Evolutionary conservation across 1,284 basidiomycete genomes (phyloP).

Genomic region (Salmacisia buchloeana): DNA sequence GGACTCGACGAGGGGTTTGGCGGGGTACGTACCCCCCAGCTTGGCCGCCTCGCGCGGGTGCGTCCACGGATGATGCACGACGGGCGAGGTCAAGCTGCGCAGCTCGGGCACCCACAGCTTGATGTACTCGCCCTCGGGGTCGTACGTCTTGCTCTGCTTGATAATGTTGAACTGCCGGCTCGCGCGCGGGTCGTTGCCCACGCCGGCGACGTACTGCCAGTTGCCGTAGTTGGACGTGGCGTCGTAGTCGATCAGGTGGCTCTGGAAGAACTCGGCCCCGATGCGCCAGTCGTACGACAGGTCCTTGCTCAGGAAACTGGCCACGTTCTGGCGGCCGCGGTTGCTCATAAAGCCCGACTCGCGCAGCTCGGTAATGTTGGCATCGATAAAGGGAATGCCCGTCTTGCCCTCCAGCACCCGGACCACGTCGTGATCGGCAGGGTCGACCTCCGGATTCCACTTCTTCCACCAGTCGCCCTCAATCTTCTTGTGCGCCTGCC

Average conservation of each 20-base stretch:
- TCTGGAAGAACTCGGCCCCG: slow-evolving; percentile 58
- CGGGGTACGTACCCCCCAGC: slow-evolving; percentile 39
- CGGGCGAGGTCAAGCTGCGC: slow-evolving; percentile 46
- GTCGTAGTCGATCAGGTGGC: slow-evolving; percentile 49
- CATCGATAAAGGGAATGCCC: slow-evolving; percentile 59
- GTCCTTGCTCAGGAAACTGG: slow-evolving; percentile 58
- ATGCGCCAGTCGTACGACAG: slow-evolving; percentile 56
- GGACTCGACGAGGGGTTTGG: slow-evolving; percentile 31
- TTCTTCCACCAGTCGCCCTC: slow-evolving; percentile 42
- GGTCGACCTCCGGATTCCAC: slow-evolving; percentile 33
- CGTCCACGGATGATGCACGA: slow-evolving; percentile 46
- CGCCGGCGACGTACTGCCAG: slow-evolving; percentile 54
- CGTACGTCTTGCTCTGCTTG: slow-evolving; percentile 59
- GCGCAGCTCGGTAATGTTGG: slow-evolving; percentile 57
- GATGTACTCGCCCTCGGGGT: slow-evolving; percentile 56
- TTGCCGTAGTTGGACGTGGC: slow-evolving; percentile 45
- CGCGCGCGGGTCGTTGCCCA: slow-evolving; percentile 59
- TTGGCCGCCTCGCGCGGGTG: slow-evolving; percentile 37
- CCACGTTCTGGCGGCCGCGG: slow-evolving; percentile 59
- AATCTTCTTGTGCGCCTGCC: slow-evolving; percentile 51
- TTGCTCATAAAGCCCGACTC: slow-evolving; percentile 52
- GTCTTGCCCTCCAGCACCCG: slow-evolving; percentile 56
- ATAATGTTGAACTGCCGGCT: slow-evolving; percentile 59
- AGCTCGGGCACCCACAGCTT: slow-evolving; percentile 56
- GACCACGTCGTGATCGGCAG: slow-evolving; percentile 42